Evolutionary conservation across 2,329 filamentous ascomycete species (phyloP).

Genomic region (Clarireedia sp.): DNA sequence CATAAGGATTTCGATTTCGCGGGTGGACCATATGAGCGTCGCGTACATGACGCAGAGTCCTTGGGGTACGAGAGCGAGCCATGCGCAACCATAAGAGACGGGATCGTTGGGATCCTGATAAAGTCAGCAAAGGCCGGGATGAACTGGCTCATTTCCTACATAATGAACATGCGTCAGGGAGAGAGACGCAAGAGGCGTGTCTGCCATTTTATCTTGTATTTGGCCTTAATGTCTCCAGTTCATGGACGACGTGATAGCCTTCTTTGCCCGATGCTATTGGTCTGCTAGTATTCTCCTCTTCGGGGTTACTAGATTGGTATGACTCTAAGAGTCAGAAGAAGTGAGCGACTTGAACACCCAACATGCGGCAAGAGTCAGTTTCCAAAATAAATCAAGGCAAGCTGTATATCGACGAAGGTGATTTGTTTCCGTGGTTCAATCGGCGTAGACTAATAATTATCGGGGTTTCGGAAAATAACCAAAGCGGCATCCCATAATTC

Average conservation of each 20-base stretch:
- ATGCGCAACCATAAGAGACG: conserved; percentile 81
- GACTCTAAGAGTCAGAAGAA: neutral
- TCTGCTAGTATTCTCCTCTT: neutral
- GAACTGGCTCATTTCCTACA: conserved; percentile 44
- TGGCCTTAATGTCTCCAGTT: neutral
- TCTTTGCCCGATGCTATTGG: no score
- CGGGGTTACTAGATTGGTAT: neutral
- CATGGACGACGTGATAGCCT: neutral
- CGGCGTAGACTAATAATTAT: neutral
- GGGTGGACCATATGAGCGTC: conserved; percentile 82
- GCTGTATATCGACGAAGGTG: neutral
- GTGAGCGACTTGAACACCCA: no score
- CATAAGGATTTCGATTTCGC: conserved; percentile 80
- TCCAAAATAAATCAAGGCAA: no score
- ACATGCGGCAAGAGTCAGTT: no score
- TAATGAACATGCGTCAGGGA: conserved; percentile 96
- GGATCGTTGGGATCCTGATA: conserved; percentile 73
- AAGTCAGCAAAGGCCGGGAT: conserved; percentile 10
- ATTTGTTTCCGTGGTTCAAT: neutral
- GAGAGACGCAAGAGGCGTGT: conserved; percentile 69
- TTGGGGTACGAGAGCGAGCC: conserved; percentile 89
- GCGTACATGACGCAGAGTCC: conserved; percentile 84
- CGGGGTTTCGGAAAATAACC: neutral
- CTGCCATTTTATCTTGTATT: conserved; percentile 26
- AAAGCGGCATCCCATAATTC: neutral